Evolutionary conservation across 2,329 filamentous ascomycete species (phyloP).

Genomic region (Remersonia thermophila): DNA sequence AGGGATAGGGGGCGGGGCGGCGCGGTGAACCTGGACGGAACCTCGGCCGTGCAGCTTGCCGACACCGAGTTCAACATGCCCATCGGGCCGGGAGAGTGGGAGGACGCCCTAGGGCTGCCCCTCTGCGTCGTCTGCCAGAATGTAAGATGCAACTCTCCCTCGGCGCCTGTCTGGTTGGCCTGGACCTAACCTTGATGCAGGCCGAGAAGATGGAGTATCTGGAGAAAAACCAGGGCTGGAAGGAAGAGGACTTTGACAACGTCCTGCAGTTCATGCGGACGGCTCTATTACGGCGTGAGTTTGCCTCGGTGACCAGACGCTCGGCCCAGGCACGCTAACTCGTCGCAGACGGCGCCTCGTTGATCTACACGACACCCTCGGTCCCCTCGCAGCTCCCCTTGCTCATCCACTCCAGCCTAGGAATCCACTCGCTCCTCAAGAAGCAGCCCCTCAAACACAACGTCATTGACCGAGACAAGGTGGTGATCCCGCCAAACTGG

Average conservation of each 20-base stretch:
- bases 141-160: constrained; percentile 34
- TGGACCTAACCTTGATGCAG: constrained; percentile 29
- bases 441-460: constrained; percentile 74
- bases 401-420: constrained; percentile 73
- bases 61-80: constrained; percentile 62
- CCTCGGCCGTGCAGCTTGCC: constrained; percentile 41
- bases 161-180: background rate
- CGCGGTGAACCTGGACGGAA: constrained; percentile 50
- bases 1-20: constrained; percentile 61
- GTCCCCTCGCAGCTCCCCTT: constrained; percentile 64
- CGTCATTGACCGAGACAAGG: constrained; percentile 86
- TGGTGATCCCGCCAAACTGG: constrained; percentile 92
- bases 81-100: constrained; percentile 82
- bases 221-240: constrained; percentile 84
- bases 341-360: constrained; percentile 59
- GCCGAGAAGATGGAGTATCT: constrained; percentile 81
- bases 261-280: constrained; percentile 89
- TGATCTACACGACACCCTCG: constrained; percentile 74
- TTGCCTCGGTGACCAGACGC: no score
- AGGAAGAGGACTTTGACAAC: constrained; percentile 92
- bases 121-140: constrained; percentile 95
- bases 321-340: constrained; percentile 12
- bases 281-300: constrained; percentile 69
- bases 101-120: constrained; percentile 74
- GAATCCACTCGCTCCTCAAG: constrained; percentile 73